These are phyloP conservation scores for Lizonia empirigonia DNA, from an alignment of 2,329 filamentous ascomycete species.

Conservation along the genomic window DNA sequence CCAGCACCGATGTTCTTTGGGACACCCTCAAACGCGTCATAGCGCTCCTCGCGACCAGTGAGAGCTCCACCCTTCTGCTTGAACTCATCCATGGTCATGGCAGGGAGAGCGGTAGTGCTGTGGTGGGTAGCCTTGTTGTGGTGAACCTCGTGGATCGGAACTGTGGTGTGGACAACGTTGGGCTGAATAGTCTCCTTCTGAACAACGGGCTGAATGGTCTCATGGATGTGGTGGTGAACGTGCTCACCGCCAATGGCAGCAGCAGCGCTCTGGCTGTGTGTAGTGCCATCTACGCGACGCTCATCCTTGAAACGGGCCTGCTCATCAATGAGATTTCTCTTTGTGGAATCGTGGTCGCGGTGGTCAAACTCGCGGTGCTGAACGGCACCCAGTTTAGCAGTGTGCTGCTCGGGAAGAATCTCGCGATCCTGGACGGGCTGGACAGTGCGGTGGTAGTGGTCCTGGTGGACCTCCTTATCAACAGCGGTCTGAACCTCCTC, in stretches of 20 bases:
- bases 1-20: slow-evolving; percentile 56
- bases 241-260: slow-evolving; percentile 65
- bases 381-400: slow-evolving; percentile 62
- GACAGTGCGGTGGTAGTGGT: slow-evolving; percentile 72
- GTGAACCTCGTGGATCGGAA: slow-evolving; percentile 74
- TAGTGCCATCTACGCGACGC: slow-evolving; percentile 54
- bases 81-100: slow-evolving; percentile 70
- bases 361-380: slow-evolving; percentile 68
- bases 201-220: slow-evolving; percentile 72
- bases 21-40: slow-evolving; percentile 67
- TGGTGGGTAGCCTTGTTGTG: slow-evolving; percentile 71
- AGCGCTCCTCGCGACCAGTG: slow-evolving; percentile 60
- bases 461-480: slow-evolving; percentile 72
- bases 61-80: slow-evolving; percentile 61
- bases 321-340: slow-evolving; percentile 52
- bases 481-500: slow-evolving; percentile 67
- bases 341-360: slow-evolving; percentile 55
- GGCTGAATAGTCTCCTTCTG: slow-evolving; percentile 72
- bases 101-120: slow-evolving; percentile 65
- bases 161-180: slow-evolving; percentile 71
- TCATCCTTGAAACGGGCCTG: slow-evolving; percentile 60
- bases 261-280: slow-evolving; percentile 55
- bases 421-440: slow-evolving; percentile 66
- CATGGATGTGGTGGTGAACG: slow-evolving; percentile 69
- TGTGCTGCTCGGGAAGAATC: slow-evolving; percentile 66